Conservation (phyloP, 495 filamentous ascomycete species). For the Neurospora tetrasperma region DNA sequence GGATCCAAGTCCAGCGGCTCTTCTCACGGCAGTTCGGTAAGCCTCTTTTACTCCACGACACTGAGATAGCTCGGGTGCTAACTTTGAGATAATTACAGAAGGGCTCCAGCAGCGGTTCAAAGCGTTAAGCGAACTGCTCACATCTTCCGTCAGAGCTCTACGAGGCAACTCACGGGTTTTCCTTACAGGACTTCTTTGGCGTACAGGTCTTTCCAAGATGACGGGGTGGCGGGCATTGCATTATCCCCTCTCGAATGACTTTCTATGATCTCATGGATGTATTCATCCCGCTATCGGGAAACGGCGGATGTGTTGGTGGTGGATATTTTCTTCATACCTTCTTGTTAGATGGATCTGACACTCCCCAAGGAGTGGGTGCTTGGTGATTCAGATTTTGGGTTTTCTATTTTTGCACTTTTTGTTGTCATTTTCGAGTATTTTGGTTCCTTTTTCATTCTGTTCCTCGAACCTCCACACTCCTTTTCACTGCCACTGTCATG, state of each 20-base stretch:
- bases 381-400: background rate
- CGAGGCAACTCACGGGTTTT: background rate
- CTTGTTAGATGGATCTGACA: background rate
- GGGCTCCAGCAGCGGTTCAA: background rate
- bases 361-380: background rate
- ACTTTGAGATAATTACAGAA: background rate
- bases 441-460: background rate
- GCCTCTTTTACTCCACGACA: background rate
- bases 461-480: background rate
- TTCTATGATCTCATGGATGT: background rate
- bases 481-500: background rate
- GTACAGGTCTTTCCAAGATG: background rate
- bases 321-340: background rate
- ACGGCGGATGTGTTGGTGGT: background rate
- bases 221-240: background rate
- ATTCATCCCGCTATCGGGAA: background rate
- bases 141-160: background rate
- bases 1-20: background rate
- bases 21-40: background rate
- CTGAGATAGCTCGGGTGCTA: background rate
- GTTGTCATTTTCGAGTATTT: no score
- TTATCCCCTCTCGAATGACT: background rate
- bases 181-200: background rate
- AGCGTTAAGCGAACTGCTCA: background rate
- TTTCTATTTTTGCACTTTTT: background rate